phyloP scores from a whole-genome alignment of 495 filamentous ascomycete genomes.

The Hyaloscypha finlandica region DNA sequence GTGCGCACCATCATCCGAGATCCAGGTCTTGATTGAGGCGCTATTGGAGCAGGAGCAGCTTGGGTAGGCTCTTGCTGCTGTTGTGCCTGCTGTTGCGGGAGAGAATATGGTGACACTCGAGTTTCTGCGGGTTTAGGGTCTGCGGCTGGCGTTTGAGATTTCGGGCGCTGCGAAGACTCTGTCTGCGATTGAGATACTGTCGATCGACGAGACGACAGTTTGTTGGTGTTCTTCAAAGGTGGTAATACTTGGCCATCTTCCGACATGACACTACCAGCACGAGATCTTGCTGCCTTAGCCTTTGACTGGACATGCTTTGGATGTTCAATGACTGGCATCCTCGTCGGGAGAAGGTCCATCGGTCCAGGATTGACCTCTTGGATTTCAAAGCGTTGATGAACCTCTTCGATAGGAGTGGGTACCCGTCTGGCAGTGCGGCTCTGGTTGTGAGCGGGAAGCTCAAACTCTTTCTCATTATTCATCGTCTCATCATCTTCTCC shows the following conservation, averaged over 20 bases:
- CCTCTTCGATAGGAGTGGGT: not conserved
- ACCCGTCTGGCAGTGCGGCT: not conserved
- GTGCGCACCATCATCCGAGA: conserved; percentile 33
- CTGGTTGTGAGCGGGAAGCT: conserved; percentile 17
- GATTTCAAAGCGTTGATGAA: conserved; percentile 22
- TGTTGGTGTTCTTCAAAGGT: conserved; percentile 17
- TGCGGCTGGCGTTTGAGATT: not conserved
- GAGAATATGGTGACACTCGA: not conserved
- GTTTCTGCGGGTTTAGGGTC: not conserved
- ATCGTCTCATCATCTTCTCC: conserved; percentile 41
- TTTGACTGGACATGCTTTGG: conserved; percentile 7
- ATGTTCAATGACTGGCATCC: conserved; percentile 20
- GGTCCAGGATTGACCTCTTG: conserved; percentile 33
- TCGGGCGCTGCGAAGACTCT: not conserved
- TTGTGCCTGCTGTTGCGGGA: not conserved
- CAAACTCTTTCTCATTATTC: conserved; percentile 25
- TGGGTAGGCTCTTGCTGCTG: not conserved
- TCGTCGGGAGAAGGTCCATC: conserved; percentile 34
- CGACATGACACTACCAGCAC: conserved; percentile 29
- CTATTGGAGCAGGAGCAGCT: not conserved
- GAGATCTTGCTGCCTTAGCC: conserved; percentile 15
- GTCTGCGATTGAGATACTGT: not conserved
- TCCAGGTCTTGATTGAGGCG: conserved; percentile 7
- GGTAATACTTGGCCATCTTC: conserved; percentile 32
- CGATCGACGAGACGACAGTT: not conserved